Evolutionary conservation across 1,139 yeast species (phyloP), one percentile per base, ranked within the genome.

Genomic region (Geotrichum citri-aurantii): DNA sequence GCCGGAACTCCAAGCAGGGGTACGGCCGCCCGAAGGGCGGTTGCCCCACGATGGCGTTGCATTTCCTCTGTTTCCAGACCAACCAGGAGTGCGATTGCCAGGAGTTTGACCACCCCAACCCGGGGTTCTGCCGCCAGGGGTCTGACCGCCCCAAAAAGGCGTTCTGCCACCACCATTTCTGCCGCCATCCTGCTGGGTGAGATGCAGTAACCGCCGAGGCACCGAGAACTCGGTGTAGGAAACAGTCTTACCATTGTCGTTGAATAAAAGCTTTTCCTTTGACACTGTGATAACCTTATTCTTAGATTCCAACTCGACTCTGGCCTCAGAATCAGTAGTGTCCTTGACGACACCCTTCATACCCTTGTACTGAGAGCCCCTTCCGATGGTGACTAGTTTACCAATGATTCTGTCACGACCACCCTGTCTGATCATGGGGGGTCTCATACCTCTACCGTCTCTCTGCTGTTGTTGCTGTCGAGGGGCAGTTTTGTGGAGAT

Each of bases 291-390:
- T 84, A 62, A 86, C 88, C 72, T 93, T 95, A 68, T 86, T 86
- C 68, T 91, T 92, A 46, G 97, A 88, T 72, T 93, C 98, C 64
- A 93, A 80, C 74, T 93, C 99, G 53, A 93, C 88, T 62, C 98
- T 82, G 2, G 98, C 98, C 66, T 81, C 82, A 23, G 86, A 86
- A 62, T 95, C 99, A 66, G 91, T 95, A 14, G 96, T 89, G 70
- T 93, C 98, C 63, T 88, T 88, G 48, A 95, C 91, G 65, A 89
- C 88, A 70, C 99, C 99, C 77, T 87, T 85, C 66, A 91, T 82
- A 49, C 99, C 98, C 75, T 93, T 95, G 73, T 92, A 90, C 63
- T 92, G 92, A 6, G 98, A 97, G 11, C 85, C 78, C 66, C 88
- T 84, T 40, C 89, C 84, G 54, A 95, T 88, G 62, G 92, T 84